phyloP scores from a whole-genome alignment of 306 rosid species.

The Cicer judaicum region DNA sequence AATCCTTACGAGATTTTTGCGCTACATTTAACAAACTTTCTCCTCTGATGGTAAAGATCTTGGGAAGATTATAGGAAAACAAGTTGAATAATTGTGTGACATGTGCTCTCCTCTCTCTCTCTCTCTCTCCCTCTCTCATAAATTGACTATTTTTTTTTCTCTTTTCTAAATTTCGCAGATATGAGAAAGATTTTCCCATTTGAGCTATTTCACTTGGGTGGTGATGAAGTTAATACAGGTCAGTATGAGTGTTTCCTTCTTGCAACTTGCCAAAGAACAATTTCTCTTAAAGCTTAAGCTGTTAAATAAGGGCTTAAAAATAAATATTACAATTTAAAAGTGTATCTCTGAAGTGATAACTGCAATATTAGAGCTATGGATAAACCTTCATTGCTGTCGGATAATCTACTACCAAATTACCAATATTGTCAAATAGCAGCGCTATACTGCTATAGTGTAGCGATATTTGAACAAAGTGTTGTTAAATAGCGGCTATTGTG shows the following conservation, averaged over 20 bases:
- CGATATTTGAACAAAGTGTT: too few relatives aligned
- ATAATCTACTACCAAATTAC: conserved; percentile 1
- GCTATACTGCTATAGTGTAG: too few relatives aligned
- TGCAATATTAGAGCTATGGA: background rate
- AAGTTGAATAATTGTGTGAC: conserved; percentile 16
- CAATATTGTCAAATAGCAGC: too few relatives aligned
- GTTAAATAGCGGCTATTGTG: too few relatives aligned
- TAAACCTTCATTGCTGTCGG: conserved; percentile 35
- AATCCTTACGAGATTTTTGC: conserved; percentile 18
- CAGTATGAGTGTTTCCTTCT: conserved; percentile 49
- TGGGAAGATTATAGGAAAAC: conserved; percentile 23
- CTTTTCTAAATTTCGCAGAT: conserved; percentile 58
- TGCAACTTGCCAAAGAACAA: conserved; percentile 34
- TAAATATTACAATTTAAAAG: conserved; percentile 23
- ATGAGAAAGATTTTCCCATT: conserved; percentile 93
- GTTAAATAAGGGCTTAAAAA: conserved; percentile 24
- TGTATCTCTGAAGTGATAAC: conserved; percentile 26
- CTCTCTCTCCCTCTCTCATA: background rate
- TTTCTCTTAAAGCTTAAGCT: conserved; percentile 37
- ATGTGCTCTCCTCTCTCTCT: conserved; percentile 5
- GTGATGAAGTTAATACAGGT: conserved; percentile 98
- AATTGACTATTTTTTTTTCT: conserved; percentile 1
- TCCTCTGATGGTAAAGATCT: conserved; percentile 11
- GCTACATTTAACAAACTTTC: conserved; percentile 11
- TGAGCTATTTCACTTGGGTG: conserved; percentile 98